Evolutionary conservation across 2,329 filamentous ascomycete genomes (phyloP).

Genomic region (Colletotrichum sp.): DNA sequence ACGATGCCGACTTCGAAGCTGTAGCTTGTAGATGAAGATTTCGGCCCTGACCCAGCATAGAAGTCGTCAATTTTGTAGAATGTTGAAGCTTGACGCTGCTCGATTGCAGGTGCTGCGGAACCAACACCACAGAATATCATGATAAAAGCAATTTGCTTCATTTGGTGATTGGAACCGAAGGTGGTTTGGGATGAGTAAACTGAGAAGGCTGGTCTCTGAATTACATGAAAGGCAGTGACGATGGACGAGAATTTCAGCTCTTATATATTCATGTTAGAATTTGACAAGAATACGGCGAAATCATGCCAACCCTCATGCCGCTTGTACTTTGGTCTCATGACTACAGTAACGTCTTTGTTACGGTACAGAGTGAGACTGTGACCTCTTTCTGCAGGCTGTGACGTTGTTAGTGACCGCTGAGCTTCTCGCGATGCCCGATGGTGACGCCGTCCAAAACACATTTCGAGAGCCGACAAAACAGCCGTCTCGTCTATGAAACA

Average conservation of each 20-base stretch:
- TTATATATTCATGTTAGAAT: not conserved
- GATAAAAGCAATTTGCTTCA: not conserved
- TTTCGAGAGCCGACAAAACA: not conserved
- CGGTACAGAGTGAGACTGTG: not conserved
- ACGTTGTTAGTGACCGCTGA: not conserved
- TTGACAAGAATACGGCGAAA: not conserved
- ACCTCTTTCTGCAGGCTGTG: not conserved
- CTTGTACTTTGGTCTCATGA: not conserved
- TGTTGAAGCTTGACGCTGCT: not conserved
- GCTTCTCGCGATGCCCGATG: not conserved
- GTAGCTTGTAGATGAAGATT: not conserved
- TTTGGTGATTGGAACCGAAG: not conserved
- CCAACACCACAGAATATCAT: not conserved
- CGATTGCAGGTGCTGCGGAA: not conserved
- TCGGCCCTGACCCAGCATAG: not conserved
- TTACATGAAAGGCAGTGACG: not conserved
- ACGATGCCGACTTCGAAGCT: not conserved
- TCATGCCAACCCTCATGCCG: not conserved
- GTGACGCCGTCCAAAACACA: not conserved
- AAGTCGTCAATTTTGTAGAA: not conserved
- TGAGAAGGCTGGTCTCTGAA: not conserved
- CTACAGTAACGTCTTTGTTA: accelerated
- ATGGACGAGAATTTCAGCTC: accelerated
- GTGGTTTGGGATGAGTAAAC: accelerated
- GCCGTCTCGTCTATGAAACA: not conserved